phyloP scores from a whole-genome alignment of 495 filamentous ascomycete species.

The Aspergillus cristatus region DNA sequence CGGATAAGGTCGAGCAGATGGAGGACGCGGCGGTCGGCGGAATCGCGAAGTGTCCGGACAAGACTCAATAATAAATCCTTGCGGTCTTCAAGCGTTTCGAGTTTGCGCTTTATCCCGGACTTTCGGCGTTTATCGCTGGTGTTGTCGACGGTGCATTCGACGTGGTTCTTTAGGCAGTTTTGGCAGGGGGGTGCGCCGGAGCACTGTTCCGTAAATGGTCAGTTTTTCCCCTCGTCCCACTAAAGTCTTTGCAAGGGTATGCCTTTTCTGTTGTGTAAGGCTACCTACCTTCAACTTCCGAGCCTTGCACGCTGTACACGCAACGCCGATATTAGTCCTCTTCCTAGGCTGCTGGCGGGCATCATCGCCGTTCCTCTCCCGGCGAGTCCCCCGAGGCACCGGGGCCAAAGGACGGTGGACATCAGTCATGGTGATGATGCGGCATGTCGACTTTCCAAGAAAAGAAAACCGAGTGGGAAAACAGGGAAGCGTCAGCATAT shows the following conservation, averaged over 20 bases:
- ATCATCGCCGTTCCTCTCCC: conserved; percentile 5
- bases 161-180: conserved; percentile 20
- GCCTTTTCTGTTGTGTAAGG: no score
- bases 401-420: conserved; percentile 12
- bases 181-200: conserved; percentile 22
- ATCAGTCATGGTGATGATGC: conserved; percentile 9
- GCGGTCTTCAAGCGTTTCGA: conserved; percentile 24
- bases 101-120: conserved; percentile 24
- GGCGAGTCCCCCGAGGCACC: conserved; percentile 7
- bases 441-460: no score
- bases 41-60: conserved; percentile 19
- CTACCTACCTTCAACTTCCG: conserved; percentile 25
- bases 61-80: conserved; percentile 20
- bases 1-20: conserved; percentile 27
- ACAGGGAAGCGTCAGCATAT: no score
- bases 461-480: no score
- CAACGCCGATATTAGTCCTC: conserved; percentile 18
- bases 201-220: conserved; percentile 20
- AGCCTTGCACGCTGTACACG: conserved; percentile 21
- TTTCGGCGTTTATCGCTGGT: conserved; percentile 26
- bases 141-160: conserved; percentile 23
- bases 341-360: not conserved
- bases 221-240: no score
- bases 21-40: conserved; percentile 8
- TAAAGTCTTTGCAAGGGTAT: no score